Conservation (phyloP, 768 basidiomycete species). For the Lactifluus volemus region DNA sequence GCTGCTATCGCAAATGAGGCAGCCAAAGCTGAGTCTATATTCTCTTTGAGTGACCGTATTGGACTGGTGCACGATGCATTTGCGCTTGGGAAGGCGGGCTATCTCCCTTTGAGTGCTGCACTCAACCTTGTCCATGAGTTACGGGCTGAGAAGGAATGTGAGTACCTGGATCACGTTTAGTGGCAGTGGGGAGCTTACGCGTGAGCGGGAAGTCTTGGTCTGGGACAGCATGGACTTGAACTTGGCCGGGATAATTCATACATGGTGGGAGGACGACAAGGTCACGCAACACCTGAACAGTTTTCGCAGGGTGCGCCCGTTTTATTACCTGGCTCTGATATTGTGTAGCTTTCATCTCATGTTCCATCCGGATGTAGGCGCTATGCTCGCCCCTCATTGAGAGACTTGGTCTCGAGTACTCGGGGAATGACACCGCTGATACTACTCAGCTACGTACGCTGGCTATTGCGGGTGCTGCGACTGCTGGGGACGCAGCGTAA, state of each 20-base stretch:
- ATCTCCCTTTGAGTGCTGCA: slow-evolving; percentile 65
- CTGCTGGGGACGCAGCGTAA: slow-evolving; percentile 35
- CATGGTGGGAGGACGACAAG: slow-evolving; percentile 78
- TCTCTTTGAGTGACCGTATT: slow-evolving; percentile 80
- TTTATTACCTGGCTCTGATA: neutral
- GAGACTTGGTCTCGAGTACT: slow-evolving; percentile 70
- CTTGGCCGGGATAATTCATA: slow-evolving; percentile 44
- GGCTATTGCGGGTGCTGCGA: slow-evolving; percentile 52
- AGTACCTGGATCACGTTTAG: slow-evolving; percentile 21
- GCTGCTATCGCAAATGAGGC: slow-evolving; percentile 74
- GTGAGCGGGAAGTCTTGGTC: slow-evolving; percentile 53
- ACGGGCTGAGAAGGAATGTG: slow-evolving; percentile 69
- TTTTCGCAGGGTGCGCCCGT: slow-evolving; percentile 45
- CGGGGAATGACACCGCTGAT: slow-evolving; percentile 55
- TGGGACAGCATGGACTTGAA: slow-evolving; percentile 63
- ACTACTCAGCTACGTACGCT: slow-evolving; percentile 63
- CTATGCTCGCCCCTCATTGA: slow-evolving; percentile 71
- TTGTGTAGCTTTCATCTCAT: neutral
- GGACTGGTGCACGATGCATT: slow-evolving; percentile 81
- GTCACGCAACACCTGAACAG: slow-evolving; percentile 46
- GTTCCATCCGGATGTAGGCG: slow-evolving; percentile 28
- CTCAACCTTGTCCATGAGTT: slow-evolving; percentile 65
- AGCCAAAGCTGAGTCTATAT: slow-evolving; percentile 50
- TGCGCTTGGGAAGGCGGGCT: slow-evolving; percentile 74
- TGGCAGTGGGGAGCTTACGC: slow-evolving; percentile 1